phyloP scores from a whole-genome alignment of 1,139 yeast species.

The Diutina scorzettiae region DNA sequence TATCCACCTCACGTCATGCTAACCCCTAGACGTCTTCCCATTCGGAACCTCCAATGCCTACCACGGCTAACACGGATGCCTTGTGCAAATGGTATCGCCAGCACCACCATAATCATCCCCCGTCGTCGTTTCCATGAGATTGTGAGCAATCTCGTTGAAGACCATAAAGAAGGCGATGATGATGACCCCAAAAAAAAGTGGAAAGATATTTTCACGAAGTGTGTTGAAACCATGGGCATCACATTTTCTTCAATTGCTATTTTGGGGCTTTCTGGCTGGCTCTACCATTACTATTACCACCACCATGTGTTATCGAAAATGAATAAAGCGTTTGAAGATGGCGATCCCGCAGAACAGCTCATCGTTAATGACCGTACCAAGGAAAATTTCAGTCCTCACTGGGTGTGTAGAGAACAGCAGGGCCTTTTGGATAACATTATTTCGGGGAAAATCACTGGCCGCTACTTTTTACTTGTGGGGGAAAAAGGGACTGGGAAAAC shows the following conservation, averaged over 20 bases:
- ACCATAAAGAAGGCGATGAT: constrained; percentile 3
- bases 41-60: too few species aligned
- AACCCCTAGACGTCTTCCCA: too few species aligned
- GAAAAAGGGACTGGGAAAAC: constrained; percentile 87
- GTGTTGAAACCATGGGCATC: constrained; percentile 62
- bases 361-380: constrained; percentile 36
- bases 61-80: too few species aligned
- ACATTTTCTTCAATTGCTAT: constrained; percentile 65
- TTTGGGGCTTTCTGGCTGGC: constrained; percentile 58
- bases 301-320: constrained; percentile 53
- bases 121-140: neutral
- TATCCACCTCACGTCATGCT: too few species aligned
- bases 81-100: too few species aligned
- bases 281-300: constrained; percentile 55
- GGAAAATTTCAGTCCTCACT: constrained; percentile 16
- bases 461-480: constrained; percentile 65
- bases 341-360: constrained; percentile 55
- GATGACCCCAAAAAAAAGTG: neutral
- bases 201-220: constrained; percentile 30
- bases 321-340: constrained; percentile 52
- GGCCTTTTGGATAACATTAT: constrained; percentile 51
- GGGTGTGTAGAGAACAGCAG: constrained; percentile 70
- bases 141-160: neutral
- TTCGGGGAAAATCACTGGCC: constrained; percentile 48
- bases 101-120: too few species aligned